phyloP scores from a whole-genome alignment of 2,329 filamentous ascomycete genomes.

The Seiridium cupressi region DNA sequence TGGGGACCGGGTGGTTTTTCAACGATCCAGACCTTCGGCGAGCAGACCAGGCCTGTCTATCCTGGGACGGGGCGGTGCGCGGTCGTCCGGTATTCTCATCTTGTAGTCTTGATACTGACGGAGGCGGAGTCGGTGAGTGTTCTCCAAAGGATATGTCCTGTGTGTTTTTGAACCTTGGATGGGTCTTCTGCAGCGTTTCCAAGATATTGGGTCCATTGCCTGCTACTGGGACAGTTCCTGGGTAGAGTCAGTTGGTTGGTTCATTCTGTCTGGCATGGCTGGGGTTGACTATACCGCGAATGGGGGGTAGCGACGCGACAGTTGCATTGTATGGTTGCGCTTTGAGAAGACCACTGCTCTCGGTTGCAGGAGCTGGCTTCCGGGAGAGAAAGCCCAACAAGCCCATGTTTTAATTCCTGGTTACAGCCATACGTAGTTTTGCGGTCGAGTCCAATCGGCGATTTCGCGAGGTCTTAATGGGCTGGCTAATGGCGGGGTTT shows the following conservation, averaged over 20 bases:
- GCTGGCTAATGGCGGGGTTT: neutral
- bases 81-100: conserved; percentile 30
- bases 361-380: conserved; percentile 18
- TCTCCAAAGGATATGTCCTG: conserved; percentile 18
- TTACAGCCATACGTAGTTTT: conserved; percentile 3
- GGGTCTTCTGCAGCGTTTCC: conserved; percentile 32
- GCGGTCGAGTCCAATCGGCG: neutral
- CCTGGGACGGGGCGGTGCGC: conserved; percentile 29
- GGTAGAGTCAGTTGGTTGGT: conserved; percentile 1
- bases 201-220: conserved; percentile 38
- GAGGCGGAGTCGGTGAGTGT: conserved; percentile 22
- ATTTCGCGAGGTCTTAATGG: conserved; percentile 4
- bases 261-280: neutral
- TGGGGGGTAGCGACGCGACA: conserved; percentile 32
- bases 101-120: conserved; percentile 7
- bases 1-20: conserved; percentile 1
- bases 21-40: neutral
- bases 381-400: conserved; percentile 32
- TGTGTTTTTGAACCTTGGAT: conserved; percentile 19
- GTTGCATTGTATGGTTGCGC: conserved; percentile 36
- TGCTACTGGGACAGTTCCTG: conserved; percentile 37
- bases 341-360: conserved; percentile 20
- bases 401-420: conserved; percentile 26
- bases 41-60: neutral
- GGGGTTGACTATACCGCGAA: conserved; percentile 28